Percentiles rank a stretch among this genome's conserved stretches.
Conservation (phyloP, 2,329 filamentous ascomycete genomes). For the Diaporthe citrichinensis region DNA sequence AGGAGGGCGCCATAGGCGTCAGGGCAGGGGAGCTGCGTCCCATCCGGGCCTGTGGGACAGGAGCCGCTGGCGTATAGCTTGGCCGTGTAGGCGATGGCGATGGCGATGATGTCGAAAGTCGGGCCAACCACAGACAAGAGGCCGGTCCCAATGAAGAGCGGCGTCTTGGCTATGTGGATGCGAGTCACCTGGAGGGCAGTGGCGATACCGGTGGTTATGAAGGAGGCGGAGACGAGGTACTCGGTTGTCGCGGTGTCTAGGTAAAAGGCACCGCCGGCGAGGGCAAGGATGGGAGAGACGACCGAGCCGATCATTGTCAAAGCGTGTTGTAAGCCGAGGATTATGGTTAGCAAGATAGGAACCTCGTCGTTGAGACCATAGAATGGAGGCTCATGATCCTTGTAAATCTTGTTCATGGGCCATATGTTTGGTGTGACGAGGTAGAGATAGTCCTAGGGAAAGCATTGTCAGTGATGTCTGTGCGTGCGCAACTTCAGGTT, state of each 20-base stretch:
- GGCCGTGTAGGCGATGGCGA: conserved; percentile 71
- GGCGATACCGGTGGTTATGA: conserved; percentile 77
- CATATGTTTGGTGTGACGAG: conserved; percentile 63
- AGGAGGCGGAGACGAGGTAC: conserved; percentile 77
- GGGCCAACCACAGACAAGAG: conserved; percentile 78
- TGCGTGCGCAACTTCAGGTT: background rate
- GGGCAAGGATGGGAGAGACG: conserved; percentile 73
- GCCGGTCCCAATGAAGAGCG: conserved; percentile 75
- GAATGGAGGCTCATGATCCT: conserved; percentile 70
- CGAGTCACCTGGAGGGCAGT: conserved; percentile 77
- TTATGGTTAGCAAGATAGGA: conserved; percentile 74
- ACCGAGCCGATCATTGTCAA: conserved; percentile 75
- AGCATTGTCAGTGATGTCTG: conserved; percentile 42
- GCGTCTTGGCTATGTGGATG: conserved; percentile 73
- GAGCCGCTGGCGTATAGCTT: conserved; percentile 77
- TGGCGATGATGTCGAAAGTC: conserved; percentile 76
- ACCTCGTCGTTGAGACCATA: conserved; percentile 79
- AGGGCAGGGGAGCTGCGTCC: conserved; percentile 73
- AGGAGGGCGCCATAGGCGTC: conserved; percentile 77
- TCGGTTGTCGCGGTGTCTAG: conserved; percentile 67
- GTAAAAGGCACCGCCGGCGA: conserved; percentile 71
- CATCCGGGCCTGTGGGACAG: conserved; percentile 69
- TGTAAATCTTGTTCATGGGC: conserved; percentile 71
- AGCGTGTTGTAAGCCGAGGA: conserved; percentile 79
- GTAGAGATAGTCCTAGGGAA: conserved; percentile 51